Base-by-base conservation (phyloP, 1,139 yeast species). In the Diutina mesorugosa region DNA sequence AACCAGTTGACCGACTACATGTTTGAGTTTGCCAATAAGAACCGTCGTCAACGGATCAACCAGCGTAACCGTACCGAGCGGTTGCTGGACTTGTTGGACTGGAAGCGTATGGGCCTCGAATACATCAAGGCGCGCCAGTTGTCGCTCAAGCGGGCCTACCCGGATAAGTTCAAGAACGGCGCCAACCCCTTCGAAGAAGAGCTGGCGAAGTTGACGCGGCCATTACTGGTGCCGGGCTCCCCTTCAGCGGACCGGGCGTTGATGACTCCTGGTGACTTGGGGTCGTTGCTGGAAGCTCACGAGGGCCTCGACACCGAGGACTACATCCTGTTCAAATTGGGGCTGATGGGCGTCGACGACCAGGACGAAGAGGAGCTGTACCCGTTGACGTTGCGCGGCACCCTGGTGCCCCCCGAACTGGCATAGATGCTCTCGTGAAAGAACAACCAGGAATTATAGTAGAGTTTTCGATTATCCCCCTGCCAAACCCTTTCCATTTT, bases 61-160 rank as follows among this genome's bases (percentile, higher is more conserved):
- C 98, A 93, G 76, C 86, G 99, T 76, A 93, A 93, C 72, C 83
- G 99, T 72, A 93, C 97, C 52, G 99, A 93, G 72, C 80, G 99
- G 64, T 80, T 93, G 61, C 84, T 95, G 57, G 99, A 93, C 67
- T 74, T 93, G 64, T 79, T 93, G 60, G 99, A 93, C 73, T 93
- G 99, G 99, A 89, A 88, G 72, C 81, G 98, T 66, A 91, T 93
- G 98, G 98, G 98, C 1, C 77, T 91, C 58, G 99, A 93, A 71
- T 93, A 93, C 70, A 84, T 89, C 67, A 93, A 93, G 75, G 98
- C 98, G 26, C 84, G 99, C 66, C 93, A 89, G 67, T 79, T 93
- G 65, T 89, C 96, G 0, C 78, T 93, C 67, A 87, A 91, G 69
- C 80, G 98, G 65, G 98, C 98, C 1, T 93, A 93, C 68, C 97